A percentile compares a stretch with the other conserved stretches of the same genome.
Conservation (phyloP, 1,284 basidiomycete genomes). For the Trichosporon asahii region DNA sequence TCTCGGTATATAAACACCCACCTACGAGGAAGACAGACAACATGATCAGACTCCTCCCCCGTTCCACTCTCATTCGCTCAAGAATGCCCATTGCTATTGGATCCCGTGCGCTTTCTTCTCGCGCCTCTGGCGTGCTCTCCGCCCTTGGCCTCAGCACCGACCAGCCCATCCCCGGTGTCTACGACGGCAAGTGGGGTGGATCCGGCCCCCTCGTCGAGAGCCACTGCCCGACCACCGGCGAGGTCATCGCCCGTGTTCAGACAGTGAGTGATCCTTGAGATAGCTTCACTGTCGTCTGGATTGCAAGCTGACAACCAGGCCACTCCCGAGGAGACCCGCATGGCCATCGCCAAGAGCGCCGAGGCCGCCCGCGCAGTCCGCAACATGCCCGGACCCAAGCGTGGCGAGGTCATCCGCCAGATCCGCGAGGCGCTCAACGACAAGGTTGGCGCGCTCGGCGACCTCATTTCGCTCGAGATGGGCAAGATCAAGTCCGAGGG, state of each 20-base stretch:
- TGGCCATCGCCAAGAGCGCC: conserved; percentile 28
- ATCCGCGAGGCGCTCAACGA: conserved; percentile 74
- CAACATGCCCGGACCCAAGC: conserved; percentile 74
- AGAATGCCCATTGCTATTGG: background rate
- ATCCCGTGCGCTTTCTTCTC: conserved; percentile 35
- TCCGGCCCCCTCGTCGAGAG: conserved; percentile 37
- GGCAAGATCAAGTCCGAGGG: conserved; percentile 91
- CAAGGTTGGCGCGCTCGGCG: conserved; percentile 80
- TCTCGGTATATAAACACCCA: background rate
- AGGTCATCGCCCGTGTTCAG: conserved; percentile 38
- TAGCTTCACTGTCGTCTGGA: no score
- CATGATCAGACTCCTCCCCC: background rate
- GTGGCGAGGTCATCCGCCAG: conserved; percentile 84
- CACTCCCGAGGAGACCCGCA: conserved; percentile 34
- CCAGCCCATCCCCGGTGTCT: conserved; percentile 38
- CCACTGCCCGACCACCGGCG: conserved; percentile 46
- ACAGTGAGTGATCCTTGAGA: conserved; percentile 28
- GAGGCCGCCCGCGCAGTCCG: conserved; percentile 67
- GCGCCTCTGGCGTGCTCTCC: conserved; percentile 35
- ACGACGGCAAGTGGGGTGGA: conserved; percentile 46
- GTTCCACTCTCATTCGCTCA: background rate
- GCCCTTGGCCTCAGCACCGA: conserved; percentile 36
- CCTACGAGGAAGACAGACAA: background rate
- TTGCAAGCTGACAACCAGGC: conserved; percentile 26
- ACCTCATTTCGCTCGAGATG: conserved; percentile 69